Base-by-base conservation (phyloP, 106 monocot genomes). In the Acanthochlamys bracteata region DNA sequence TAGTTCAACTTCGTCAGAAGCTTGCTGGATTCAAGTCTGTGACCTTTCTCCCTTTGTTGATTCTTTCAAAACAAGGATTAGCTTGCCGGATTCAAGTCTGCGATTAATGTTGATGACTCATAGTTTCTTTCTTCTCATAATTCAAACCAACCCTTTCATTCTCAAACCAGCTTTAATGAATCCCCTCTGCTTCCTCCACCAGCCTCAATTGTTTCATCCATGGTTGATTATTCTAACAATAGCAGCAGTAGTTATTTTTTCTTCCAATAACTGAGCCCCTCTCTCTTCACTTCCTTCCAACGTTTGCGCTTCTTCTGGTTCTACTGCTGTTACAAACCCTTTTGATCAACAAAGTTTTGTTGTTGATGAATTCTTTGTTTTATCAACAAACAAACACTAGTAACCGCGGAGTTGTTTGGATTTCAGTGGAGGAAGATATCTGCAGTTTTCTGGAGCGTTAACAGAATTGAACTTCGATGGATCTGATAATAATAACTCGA, bases 21-120 rank as follows among this genome's bases (percentile, higher is more conserved):
- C n/a, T n/a, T n/a, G n/a, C n/a, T n/a, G n/a, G n/a, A n/a, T n/a
- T n/a, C n/a, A n/a, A n/a, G n/a, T n/a, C n/a, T n/a, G n/a, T n/a
- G n/a, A n/a, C n/a, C 15, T 9, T 14, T 12, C 49, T 14, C 49
- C 10, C 15, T 12, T 2, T 17, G 15, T 17, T 49, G 12, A 12
- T 14, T 49, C 49, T 49, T 49, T 49, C 33, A 66, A 65, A 76
- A 70, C 63, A 81, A 82, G 61, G 53, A 72, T 47, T 79, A 62
- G 20, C 73, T 82, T 33, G 54, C 70, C 17, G 60, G 71, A 45
- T 82, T 80, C 77, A 82, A 73, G 62, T 77, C 85, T 66, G 72
- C 85, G 82, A 82, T 85, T 20, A 83, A 83, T 41, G 83, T 83
- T 42, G 80, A 83, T 57, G 75, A 72, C 75, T 69, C 69, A 41